These are phyloP conservation scores for Bryopsis sp. DNA, from an alignment of 139 green algal species.

Conservation along the genomic window DNA sequence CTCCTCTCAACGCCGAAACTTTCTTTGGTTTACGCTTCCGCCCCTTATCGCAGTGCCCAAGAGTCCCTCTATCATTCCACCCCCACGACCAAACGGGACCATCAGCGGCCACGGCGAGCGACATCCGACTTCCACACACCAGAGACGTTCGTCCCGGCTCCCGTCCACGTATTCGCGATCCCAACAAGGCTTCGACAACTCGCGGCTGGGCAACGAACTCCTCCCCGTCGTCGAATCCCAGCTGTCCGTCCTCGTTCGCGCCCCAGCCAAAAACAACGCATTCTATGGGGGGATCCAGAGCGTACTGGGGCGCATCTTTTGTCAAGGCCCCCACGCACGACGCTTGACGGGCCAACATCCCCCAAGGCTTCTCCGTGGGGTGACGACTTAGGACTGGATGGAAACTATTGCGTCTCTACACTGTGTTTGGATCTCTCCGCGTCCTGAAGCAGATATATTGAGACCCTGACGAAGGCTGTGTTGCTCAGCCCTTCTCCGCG, in stretches of 20 bases:
- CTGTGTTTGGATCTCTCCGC: too few species aligned
- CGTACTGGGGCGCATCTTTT: slow-evolving; percentile 21
- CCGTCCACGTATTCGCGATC: slow-evolving; percentile 45
- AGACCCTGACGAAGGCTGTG: too few species aligned
- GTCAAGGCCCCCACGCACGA: too few species aligned
- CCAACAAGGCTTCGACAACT: slow-evolving; percentile 70
- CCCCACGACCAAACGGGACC: slow-evolving; percentile 27
- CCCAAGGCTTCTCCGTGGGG: too few species aligned
- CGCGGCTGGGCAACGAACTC: slow-evolving; percentile 15
- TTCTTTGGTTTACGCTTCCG: slow-evolving; percentile 45
- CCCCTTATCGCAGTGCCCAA: slow-evolving; percentile 63
- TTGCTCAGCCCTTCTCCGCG: too few species aligned
- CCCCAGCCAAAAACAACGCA: slow-evolving; percentile 80
- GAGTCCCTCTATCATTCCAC: slow-evolving; percentile 45
- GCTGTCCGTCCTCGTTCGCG: slow-evolving; percentile 73
- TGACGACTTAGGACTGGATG: too few species aligned
- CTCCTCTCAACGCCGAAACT: slow-evolving; percentile 46
- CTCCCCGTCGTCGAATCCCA: slow-evolving; percentile 36
- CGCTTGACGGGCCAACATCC: too few species aligned
- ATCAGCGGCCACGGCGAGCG: slow-evolving; percentile 59
- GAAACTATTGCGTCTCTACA: too few species aligned
- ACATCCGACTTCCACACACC: slow-evolving; percentile 53
- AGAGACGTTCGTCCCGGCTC: slow-evolving; percentile 26
- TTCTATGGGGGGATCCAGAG: slow-evolving; percentile 58
- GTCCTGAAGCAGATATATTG: too few species aligned